Evolutionary conservation across 257 asterid genomes (phyloP).

Genomic region (Lithospermum erythrorhizon): DNA sequence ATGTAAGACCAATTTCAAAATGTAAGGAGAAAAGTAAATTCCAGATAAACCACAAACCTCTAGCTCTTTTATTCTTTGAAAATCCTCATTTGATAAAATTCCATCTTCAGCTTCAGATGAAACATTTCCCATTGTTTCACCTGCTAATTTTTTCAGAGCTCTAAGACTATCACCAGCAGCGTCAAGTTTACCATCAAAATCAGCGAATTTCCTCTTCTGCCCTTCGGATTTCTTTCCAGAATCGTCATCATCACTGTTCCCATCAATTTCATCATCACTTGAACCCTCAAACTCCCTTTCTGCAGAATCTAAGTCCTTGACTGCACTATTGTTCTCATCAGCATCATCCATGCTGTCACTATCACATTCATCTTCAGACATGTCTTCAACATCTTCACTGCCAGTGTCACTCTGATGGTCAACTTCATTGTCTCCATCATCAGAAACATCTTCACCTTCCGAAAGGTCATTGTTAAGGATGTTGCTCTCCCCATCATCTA

Average conservation of each 20-base stretch:
- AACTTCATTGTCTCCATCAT: conserved; percentile 21
- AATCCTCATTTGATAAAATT: conserved; percentile 86
- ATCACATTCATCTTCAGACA: conserved; percentile 25
- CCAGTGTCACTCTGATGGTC: conserved; percentile 22
- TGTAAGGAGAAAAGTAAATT: conserved; percentile 8
- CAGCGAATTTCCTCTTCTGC: conserved; percentile 60
- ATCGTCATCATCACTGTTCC: conserved; percentile 12
- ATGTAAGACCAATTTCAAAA: not conserved
- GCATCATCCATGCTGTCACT: conserved; percentile 21
- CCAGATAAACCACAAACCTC: conserved; percentile 37
- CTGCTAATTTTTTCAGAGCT: conserved; percentile 75
- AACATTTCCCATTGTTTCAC: conserved; percentile 17
- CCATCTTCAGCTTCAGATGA: conserved; percentile 45
- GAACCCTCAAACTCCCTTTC: conserved; percentile 25
- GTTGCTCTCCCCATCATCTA: conserved; percentile 17
- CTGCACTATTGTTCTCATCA: conserved; percentile 16
- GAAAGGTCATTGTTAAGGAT: conserved; percentile 19
- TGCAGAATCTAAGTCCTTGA: conserved; percentile 18
- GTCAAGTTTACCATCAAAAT: conserved; percentile 49
- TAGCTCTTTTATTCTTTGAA: conserved; percentile 73
- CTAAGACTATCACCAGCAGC: conserved; percentile 62
- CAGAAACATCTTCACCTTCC: conserved; percentile 20
- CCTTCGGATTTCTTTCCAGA: conserved; percentile 20
- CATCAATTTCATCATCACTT: conserved; percentile 2
- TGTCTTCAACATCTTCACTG: conserved; percentile 30